Conservation (phyloP, 2,329 filamentous ascomycete genomes). For the Colletotrichum sp. region DNA sequence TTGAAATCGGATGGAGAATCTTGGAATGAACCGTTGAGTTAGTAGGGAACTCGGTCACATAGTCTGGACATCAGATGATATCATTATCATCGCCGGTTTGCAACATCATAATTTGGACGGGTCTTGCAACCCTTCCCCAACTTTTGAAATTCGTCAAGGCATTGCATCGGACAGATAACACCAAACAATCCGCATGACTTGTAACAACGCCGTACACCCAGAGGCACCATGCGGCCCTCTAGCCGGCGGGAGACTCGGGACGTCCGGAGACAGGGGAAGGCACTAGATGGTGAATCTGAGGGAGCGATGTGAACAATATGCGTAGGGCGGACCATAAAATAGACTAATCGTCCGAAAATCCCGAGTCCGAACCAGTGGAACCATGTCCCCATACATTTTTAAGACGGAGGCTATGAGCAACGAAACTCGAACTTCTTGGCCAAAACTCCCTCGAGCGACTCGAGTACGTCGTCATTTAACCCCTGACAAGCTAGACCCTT, state of each 20-base stretch:
- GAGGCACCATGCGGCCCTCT: neutral
- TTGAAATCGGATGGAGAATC: neutral
- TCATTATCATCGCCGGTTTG: neutral
- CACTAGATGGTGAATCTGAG: neutral
- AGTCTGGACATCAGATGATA: neutral
- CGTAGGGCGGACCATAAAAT: neutral
- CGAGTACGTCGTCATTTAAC: neutral
- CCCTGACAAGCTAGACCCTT: neutral
- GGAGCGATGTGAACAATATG: neutral
- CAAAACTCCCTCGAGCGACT: constrained; percentile 4
- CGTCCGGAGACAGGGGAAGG: neutral
- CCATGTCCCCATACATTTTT: neutral
- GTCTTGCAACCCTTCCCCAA: neutral
- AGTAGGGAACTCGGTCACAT: neutral
- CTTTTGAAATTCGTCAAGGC: neutral
- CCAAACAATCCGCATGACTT: neutral
- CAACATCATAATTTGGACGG: neutral
- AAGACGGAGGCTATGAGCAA: neutral
- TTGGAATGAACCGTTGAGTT: neutral
- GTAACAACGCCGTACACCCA: neutral
- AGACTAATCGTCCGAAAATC: neutral
- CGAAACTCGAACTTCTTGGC: constrained; percentile 17
- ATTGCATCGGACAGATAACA: neutral
- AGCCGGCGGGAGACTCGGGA: neutral
- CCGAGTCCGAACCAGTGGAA: neutral